Evolutionary conservation across 148 eudicot species (phyloP), one percentile per base, ranked within the genome.

Genomic region (Camellia granthamiana): DNA sequence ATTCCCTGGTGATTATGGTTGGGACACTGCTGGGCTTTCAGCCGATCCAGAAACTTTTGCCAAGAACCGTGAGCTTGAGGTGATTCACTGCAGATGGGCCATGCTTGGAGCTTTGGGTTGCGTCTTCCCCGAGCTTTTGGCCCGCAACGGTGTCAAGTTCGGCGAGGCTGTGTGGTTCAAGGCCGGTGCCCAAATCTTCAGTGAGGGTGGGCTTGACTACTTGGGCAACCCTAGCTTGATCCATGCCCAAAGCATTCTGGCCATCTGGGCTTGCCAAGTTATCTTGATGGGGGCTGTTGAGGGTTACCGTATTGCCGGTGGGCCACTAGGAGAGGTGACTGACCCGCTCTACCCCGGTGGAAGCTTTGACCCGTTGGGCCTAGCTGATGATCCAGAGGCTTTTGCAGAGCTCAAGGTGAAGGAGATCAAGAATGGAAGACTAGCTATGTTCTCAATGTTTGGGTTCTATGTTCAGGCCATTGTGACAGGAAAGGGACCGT

Each of bases 81-180:
- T 83, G 59, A 83, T 83, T 62, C 84, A 83, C 61, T 78, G 13
- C 73, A 78, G 84, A 74, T 83, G 84, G 84, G 84, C 84, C 74
- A 83, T 83, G 84, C 84, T 83, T 12, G 84, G 84, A 51, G 85
- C 87, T 14, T 84, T 85, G 5, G 87, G 87, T 46, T 85, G 87
- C 58, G 87, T 85, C 52, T 85, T 85, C 62, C 87, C 87, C 12
- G 87, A 82, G 83, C 87, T 85, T 19, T 80, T 85, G 83, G 84
- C 87, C 69, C 84, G 85, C 18, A 85, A 85, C 56, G 87, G 87
- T 8, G 87, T 85, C 76, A 85, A 85, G 75, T 85, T 82, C 54
- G 88, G 83, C 4, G 88, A 85, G 81, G 88, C 88, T 2, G 83
- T 85, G 18, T 85, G 88, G 88, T 85, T 85, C 83, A 85, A 85